These are phyloP conservation scores for Cylindrodendrum hubeiense DNA, from an alignment of 2,329 filamentous ascomycete genomes.

Conservation along the genomic window DNA sequence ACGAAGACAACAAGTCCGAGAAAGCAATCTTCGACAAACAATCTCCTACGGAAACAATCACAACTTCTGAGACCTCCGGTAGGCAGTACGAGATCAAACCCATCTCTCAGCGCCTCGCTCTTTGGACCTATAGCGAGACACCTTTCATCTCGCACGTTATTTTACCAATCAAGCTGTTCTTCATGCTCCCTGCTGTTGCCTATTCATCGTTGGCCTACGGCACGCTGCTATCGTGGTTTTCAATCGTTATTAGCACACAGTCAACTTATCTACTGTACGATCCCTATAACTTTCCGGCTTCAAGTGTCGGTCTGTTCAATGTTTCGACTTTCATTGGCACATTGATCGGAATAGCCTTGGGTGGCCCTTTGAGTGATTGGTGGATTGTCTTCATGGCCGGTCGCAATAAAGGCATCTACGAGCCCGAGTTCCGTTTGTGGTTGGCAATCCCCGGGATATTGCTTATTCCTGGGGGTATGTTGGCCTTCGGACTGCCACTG, in stretches of 20 bases:
- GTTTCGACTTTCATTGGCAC: conserved; percentile 50
- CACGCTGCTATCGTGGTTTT: background rate
- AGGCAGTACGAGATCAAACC: background rate
- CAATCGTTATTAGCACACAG: background rate
- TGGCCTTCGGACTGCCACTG: too few species aligned
- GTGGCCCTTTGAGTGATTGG: conserved; percentile 53
- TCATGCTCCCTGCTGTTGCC: conserved; percentile 22
- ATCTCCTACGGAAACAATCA: too few species aligned
- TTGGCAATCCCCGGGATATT: too few species aligned
- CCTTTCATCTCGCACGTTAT: background rate
- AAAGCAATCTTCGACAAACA: background rate
- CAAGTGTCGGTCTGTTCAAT: conserved; percentile 41
- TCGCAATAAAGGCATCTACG: conserved; percentile 54
- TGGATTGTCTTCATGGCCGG: conserved; percentile 51
- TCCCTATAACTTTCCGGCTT: conserved; percentile 46
- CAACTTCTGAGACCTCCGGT: too few species aligned
- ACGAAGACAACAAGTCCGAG: background rate
- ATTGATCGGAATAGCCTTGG: conserved; percentile 51
- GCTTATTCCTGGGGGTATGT: too few species aligned
- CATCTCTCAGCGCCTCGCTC: conserved; percentile 14
- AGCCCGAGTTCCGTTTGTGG: conserved; percentile 56
- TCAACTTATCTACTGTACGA: conserved; percentile 29
- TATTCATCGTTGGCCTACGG: conserved; percentile 24
- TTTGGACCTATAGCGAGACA: too few species aligned
- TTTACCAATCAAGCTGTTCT: conserved; percentile 20